Percentiles rank a stretch among this genome's conserved stretches.
These are phyloP conservation scores for Spizellomyces punctatus DNA, from an alignment of 192 early-diverging fungal species.

Conservation along the genomic window DNA sequence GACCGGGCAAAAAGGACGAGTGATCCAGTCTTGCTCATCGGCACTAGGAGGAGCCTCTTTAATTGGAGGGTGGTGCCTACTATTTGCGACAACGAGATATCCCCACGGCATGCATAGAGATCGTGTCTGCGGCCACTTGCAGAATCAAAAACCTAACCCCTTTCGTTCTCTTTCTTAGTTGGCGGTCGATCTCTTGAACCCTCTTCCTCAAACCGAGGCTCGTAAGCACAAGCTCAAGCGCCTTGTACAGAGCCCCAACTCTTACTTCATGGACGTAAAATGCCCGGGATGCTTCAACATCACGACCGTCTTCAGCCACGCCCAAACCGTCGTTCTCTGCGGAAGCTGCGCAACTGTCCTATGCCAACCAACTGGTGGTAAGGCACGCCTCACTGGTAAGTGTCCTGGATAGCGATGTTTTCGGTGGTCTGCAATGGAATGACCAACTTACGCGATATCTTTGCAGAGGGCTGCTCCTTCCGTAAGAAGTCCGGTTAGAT, in stretches of 20 bases:
- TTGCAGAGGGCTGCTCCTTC: slow-evolving; percentile 73
- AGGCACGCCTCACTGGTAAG: slow-evolving; percentile 92
- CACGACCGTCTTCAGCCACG: slow-evolving; percentile 99
- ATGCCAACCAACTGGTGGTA: slow-evolving; percentile 99
- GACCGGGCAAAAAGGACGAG: no score
- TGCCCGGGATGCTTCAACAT: slow-evolving; percentile 77
- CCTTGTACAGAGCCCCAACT: slow-evolving; percentile 94
- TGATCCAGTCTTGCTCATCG: no score
- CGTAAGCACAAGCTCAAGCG: slow-evolving; percentile 94
- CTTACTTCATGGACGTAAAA: slow-evolving; percentile 99
- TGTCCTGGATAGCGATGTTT: background rate
- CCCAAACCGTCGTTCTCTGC: slow-evolving; percentile 98
- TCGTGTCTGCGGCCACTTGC: background rate
- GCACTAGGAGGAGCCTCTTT: no score
- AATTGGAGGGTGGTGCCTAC: no score
- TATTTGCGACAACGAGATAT: no score
- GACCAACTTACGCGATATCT: slow-evolving; percentile 21
- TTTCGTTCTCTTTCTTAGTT: slow-evolving; percentile 51
- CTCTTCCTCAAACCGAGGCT: slow-evolving; percentile 72
- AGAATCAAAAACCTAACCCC: background rate
- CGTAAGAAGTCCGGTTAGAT: slow-evolving; percentile 66
- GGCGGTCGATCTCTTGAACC: slow-evolving; percentile 94
- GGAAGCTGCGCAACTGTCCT: slow-evolving; percentile 94
- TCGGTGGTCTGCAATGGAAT: background rate
- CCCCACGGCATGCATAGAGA: no score